phyloP scores from a whole-genome alignment of 164 flowering plant species.

The Stephania japonica region DNA sequence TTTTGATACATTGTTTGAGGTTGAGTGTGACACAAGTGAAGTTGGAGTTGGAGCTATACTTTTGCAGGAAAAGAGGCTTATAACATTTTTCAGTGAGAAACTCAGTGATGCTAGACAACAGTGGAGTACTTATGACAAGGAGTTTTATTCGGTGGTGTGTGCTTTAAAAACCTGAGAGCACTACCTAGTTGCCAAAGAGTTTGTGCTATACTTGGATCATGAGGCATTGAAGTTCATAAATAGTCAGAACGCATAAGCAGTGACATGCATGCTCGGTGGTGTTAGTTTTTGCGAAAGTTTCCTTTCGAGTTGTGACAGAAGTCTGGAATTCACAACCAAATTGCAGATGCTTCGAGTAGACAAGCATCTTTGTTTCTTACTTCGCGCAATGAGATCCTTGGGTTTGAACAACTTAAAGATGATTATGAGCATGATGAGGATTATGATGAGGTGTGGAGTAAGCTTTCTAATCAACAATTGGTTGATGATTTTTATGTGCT shows the following conservation, averaged over 20 bases:
- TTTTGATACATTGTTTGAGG: background rate
- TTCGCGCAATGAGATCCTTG: background rate
- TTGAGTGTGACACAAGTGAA: slow-evolving; percentile 2
- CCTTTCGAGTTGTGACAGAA: background rate
- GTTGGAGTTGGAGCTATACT: background rate
- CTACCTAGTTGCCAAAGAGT: background rate
- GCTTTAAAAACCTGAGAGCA: slow-evolving; percentile 7
- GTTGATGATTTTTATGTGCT: background rate
- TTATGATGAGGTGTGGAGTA: slow-evolving; percentile 1
- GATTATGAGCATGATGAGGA: slow-evolving; percentile 5
- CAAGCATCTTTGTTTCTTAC: background rate
- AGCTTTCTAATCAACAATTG: background rate
- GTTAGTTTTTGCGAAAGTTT: slow-evolving; percentile 1
- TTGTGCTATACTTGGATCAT: slow-evolving; percentile 3
- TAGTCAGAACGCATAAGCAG: background rate
- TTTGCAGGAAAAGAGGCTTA: background rate
- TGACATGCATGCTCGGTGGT: slow-evolving; percentile 14
- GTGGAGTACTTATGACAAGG: slow-evolving; percentile 11
- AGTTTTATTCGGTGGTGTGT: slow-evolving; percentile 4
- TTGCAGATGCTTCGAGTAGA: slow-evolving; percentile 13
- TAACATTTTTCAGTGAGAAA: background rate
- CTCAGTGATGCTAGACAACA: background rate
- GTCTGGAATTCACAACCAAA: background rate
- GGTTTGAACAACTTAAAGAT: slow-evolving; percentile 10
- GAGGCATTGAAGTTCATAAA: slow-evolving; percentile 10